phyloP scores from a whole-genome alignment of 2,329 filamentous ascomycete species.

The Verticillium albo-atrum region DNA sequence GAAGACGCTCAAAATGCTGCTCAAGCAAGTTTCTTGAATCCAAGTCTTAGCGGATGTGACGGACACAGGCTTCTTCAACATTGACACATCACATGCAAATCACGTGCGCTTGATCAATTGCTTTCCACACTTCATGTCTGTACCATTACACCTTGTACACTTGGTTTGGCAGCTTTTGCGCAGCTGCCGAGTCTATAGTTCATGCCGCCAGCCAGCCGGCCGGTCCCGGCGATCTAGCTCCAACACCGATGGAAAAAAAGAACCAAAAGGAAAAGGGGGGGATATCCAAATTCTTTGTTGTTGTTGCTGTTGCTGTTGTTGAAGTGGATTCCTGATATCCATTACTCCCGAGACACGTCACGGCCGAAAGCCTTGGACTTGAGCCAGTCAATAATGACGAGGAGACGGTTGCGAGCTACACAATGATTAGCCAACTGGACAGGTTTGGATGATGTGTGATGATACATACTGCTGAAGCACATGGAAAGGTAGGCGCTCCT shows the following conservation, averaged over 20 bases:
- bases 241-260: background rate
- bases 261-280: background rate
- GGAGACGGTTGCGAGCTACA: constrained; percentile 83
- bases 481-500: constrained; percentile 96
- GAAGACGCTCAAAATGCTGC: no score
- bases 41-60: no score
- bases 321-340: background rate
- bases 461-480: constrained; percentile 95
- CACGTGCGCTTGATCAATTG: background rate
- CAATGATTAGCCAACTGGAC: constrained; percentile 8
- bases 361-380: constrained; percentile 97
- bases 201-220: background rate
- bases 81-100: background rate
- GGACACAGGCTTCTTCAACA: no score
- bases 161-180: background rate
- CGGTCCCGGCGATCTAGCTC: background rate
- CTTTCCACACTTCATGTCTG: background rate
- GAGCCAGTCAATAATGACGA: constrained; percentile 91
- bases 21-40: no score
- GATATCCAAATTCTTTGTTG: background rate
- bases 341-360: constrained; percentile 81
- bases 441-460: background rate
- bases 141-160: background rate
- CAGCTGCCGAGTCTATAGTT: background rate
- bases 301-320: no score